Evolutionary conservation across 2,329 filamentous ascomycete genomes (phyloP).

Genomic region (Pyrenochaeta sp.): DNA sequence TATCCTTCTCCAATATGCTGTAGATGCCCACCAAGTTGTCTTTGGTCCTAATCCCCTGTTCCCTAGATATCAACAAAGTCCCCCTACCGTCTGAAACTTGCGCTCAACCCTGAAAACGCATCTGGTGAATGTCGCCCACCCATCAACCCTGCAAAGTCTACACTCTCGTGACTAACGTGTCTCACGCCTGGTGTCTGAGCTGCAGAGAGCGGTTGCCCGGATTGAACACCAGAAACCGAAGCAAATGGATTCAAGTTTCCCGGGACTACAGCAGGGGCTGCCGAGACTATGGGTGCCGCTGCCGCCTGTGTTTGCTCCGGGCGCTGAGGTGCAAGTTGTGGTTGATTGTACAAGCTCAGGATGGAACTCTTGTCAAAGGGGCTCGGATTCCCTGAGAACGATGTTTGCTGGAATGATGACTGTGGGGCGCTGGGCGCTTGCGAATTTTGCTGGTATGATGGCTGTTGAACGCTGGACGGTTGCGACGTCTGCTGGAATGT

Average conservation of each 20-base stretch:
- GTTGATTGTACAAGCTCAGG: constrained; percentile 74
- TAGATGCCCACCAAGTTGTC: background rate
- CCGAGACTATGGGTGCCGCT: constrained; percentile 27
- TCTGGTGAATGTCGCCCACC: constrained; percentile 78
- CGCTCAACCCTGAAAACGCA: constrained; percentile 78
- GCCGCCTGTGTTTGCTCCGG: constrained; percentile 45
- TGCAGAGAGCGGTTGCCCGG: constrained; percentile 28
- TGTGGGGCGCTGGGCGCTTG: constrained; percentile 25
- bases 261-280: constrained; percentile 37
- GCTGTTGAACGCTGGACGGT: constrained; percentile 27
- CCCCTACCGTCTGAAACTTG: constrained; percentile 51
- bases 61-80: too few species aligned
- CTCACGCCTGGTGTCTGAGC: constrained; percentile 39
- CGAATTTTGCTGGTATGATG: constrained; percentile 26
- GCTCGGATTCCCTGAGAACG: constrained; percentile 30
- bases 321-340: constrained; percentile 59
- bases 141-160: constrained; percentile 67
- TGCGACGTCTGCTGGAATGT: constrained; percentile 18
- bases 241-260: constrained; percentile 67
- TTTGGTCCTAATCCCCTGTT: background rate
- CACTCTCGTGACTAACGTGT: constrained; percentile 73
- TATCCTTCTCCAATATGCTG: background rate
- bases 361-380: constrained; percentile 76
- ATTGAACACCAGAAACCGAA: constrained; percentile 21
- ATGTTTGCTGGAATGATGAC: constrained; percentile 34